These are phyloP conservation scores for Balamuthia mandrillaris DNA, from an alignment of 208 protist genomes.

Conservation along the genomic window DNA sequence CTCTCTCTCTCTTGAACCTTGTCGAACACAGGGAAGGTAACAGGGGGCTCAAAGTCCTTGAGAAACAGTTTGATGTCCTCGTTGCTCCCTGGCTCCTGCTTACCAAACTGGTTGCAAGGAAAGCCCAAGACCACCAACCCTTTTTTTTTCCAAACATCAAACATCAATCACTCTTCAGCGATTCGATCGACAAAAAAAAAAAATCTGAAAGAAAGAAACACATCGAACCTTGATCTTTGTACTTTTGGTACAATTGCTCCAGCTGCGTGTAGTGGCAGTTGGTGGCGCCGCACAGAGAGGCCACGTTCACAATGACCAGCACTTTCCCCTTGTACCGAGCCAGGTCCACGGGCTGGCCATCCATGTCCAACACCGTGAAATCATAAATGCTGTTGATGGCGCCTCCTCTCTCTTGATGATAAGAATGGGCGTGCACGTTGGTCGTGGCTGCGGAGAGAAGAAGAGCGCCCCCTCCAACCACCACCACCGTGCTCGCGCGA, in stretches of 20 bases:
- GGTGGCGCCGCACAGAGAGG: constrained; percentile 39
- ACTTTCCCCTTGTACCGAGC: not conserved
- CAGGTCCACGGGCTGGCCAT: constrained; percentile 9
- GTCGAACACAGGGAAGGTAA: constrained; percentile 25
- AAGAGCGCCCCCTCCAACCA: no score
- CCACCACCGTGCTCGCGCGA: no score
- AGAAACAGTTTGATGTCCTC: constrained; percentile 38
- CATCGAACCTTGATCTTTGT: not conserved
- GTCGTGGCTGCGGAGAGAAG: no score
- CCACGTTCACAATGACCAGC: constrained; percentile 35
- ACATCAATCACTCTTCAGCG: not conserved
- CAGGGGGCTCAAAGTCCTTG: not conserved
- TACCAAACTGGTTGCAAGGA: constrained; percentile 39
- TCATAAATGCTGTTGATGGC: no score
- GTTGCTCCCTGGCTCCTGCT: constrained; percentile 37
- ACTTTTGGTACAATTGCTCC: not conserved
- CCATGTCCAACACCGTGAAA: constrained; percentile 12
- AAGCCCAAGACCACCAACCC: not conserved
- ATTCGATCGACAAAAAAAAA: not conserved
- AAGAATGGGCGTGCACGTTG: no score
- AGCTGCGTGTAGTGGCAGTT: constrained; percentile 32
- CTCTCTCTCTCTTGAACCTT: not conserved
- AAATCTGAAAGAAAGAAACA: not conserved
- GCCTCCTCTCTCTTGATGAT: no score
- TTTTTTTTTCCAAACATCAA: not conserved